phyloP scores from a whole-genome alignment of 129 eudicot species.

The Calendula officinalis region DNA sequence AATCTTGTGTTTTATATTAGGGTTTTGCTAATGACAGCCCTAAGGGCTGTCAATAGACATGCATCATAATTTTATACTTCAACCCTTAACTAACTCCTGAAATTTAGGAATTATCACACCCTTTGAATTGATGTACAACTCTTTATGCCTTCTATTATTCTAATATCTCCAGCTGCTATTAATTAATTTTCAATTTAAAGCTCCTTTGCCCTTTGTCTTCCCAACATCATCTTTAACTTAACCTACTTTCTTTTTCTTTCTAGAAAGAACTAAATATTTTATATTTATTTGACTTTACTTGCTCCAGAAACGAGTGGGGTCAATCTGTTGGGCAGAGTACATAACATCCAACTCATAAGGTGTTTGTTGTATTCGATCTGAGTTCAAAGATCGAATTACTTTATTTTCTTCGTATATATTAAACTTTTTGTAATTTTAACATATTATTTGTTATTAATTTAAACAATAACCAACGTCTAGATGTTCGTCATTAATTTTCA shows the following conservation, averaged over 20 bases:
- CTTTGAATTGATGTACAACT: too few species aligned
- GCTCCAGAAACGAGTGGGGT: background rate
- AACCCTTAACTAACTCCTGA: too few species aligned
- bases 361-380: constrained; percentile 5
- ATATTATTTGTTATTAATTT: too few species aligned
- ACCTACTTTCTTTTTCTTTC: background rate
- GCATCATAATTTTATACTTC: too few species aligned
- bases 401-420: background rate
- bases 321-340: constrained; percentile 21
- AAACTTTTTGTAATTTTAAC: too few species aligned
- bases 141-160: too few species aligned
- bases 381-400: background rate
- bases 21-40: too few species aligned
- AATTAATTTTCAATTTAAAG: constrained; percentile 9
- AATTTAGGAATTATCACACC: too few species aligned
- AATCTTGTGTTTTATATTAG: background rate
- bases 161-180: constrained; percentile 15
- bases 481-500: too few species aligned
- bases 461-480: too few species aligned
- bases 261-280: background rate
- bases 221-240: constrained; percentile 16
- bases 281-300: background rate
- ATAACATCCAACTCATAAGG: constrained; percentile 25
- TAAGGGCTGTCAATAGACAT: too few species aligned
- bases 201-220: constrained; percentile 2